Evolutionary conservation across 2,329 filamentous ascomycete species (phyloP).

Genomic region (Microcyclosporella mali): DNA sequence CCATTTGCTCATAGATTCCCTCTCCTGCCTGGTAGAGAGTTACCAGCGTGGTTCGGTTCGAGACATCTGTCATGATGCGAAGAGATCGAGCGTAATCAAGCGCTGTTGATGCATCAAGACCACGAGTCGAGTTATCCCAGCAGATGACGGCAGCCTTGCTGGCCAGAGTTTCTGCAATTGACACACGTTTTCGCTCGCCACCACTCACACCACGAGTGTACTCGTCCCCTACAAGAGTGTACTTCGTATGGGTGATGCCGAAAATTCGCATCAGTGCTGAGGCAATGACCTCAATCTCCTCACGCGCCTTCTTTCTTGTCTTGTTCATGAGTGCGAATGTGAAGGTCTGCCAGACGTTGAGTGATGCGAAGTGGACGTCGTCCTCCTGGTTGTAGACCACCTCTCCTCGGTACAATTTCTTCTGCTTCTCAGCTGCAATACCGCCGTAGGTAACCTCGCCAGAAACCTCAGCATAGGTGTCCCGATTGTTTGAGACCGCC

Average conservation of each 20-base stretch:
- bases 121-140: conserved; percentile 76
- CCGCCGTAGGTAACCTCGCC: conserved; percentile 69
- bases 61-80: conserved; percentile 73
- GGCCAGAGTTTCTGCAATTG: conserved; percentile 70
- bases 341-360: conserved; percentile 73
- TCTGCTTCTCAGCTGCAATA: conserved; percentile 61
- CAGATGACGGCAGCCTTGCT: conserved; percentile 67
- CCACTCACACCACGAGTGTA: conserved; percentile 68
- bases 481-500: conserved; percentile 64
- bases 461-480: conserved; percentile 57
- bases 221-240: conserved; percentile 71
- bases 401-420: conserved; percentile 65
- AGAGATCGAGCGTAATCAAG: conserved; percentile 72
- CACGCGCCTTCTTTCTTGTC: conserved; percentile 59
- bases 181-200: conserved; percentile 74
- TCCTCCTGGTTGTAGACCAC: conserved; percentile 75
- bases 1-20: conserved; percentile 66
- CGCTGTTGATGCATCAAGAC: conserved; percentile 73
- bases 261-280: conserved; percentile 70
- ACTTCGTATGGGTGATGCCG: conserved; percentile 66
- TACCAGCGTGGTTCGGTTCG: conserved; percentile 62
- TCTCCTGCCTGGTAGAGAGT: conserved; percentile 68
- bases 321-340: conserved; percentile 70
- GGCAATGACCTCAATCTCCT: conserved; percentile 62
- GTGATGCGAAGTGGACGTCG: conserved; percentile 64